Base-by-base conservation (phyloP, 148 eudicot genomes). In the Vaccinium vitisidaea region DNA sequence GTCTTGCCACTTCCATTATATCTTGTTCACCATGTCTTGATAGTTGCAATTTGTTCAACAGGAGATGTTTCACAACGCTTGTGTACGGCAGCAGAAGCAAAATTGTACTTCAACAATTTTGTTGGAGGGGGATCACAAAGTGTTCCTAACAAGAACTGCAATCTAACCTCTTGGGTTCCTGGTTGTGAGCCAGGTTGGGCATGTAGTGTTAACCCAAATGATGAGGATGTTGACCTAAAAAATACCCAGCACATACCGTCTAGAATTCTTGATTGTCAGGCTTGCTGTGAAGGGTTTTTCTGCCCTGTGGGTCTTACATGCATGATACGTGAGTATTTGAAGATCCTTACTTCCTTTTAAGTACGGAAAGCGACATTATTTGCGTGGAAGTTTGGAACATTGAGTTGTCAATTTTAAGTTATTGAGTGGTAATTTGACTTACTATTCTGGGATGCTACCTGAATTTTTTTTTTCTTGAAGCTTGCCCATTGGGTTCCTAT, bases 131-230 rank as follows among this genome's bases (percentile, higher is more conserved):
- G 76, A 70, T 85, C 82, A 54, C 87, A 80, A 5, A 70, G 77
- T n/a, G 43, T 58, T 48, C 93, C 91, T 6, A 94, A 92, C 88
- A 87, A 36, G 83, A 94, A 94, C 59, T 94, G 98, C 77, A 93
- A 94, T 50, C 81, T 87, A 79, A 86, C 93, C 19, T 83, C 93
- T 30, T 92, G 94, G 94, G 82, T 84, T 36, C 25, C 89, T 36
- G 98, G 98, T 55, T 94, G 98, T 23, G 98, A 94, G 88, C 95
- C 98, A 46, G 98, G 98, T 13, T 94, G 98, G 98, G 92, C 94
- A 12, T 93, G 94, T 80, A 89, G 88, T 43, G 65, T 56, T 32
- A 84, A 59, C 32, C 81, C 84, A 23, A 32, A 81, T 6, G 46
- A 43, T 43, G 59, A 10, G 7, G 61, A 90, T 7, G 85, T 88